Evolutionary conservation across 306 rosid genomes (phyloP), one percentile per base, ranked within the genome.

Genomic region (Alnus rubra): DNA sequence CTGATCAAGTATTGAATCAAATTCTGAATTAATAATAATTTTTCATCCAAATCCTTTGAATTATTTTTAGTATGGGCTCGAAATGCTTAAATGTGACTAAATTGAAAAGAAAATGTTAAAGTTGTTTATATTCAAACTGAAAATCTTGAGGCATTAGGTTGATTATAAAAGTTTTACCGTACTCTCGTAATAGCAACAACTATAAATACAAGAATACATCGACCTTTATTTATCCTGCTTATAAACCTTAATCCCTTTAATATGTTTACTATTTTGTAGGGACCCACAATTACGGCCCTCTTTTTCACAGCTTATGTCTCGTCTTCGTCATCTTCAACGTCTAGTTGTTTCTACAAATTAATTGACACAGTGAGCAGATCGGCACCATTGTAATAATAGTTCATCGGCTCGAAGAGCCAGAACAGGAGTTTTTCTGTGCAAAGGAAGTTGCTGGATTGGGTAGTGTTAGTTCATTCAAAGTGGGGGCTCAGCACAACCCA

Each of bases 231-330:
- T 33, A 54, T 71, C 6, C 44, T 56, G 51, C 42, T 47, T 35
- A 48, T 72, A 35, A 19, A n/a, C 51, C 69, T 52, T 50, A 19
- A 74, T 60, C 73, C 44, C 68, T 80, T 76, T 15, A 4, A 54
- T 33, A 59, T 76, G 53, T 47, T 31, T 62, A 48, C 74, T 33
- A 35, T 78, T 62, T 82, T 85, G 80, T 92, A 96, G 99, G 88
- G 98, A 96, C 73, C 89, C 98, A 62, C 92, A 96, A 65, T 75
- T 91, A 91, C 90, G 99, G 76, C 99, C 99, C 10, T 93, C 99
- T 31, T 96, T 96, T 87, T 67, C 97, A 30, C 91, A 93, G 84
- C 91, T 93, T 78, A 90, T 93, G 90, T 74, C 85, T 63, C 96
- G 89, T 49, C 87, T 93, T 76, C 87, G 87, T 75, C 83, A 64